Evolutionary conservation across 1,284 basidiomycete genomes (phyloP).

Genomic region (Tilletia horrida): DNA sequence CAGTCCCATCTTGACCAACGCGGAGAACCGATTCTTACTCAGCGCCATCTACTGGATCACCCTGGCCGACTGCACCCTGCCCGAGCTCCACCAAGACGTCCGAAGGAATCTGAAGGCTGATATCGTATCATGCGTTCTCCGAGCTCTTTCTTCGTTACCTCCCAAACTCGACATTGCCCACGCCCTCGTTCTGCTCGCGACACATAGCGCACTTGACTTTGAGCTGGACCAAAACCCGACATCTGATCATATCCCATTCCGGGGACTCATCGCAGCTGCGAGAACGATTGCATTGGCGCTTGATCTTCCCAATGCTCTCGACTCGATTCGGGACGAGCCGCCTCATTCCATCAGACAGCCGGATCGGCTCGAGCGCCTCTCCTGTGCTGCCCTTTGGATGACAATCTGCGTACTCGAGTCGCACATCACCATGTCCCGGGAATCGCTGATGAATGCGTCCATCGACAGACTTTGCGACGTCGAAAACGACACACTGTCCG

Average conservation of each 20-base stretch:
- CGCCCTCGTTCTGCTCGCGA: constrained; percentile 15
- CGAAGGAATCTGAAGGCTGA: not conserved
- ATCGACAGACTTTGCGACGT: not conserved
- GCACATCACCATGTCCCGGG: constrained; percentile 1
- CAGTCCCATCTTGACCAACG: not conserved
- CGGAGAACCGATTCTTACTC: not conserved
- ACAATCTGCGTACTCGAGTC: constrained; percentile 7
- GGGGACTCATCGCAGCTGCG: not conserved
- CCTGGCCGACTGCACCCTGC: not conserved
- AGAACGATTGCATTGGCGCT: not conserved
- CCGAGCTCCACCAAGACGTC: not conserved
- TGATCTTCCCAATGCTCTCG: not conserved
- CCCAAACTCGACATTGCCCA: not conserved
- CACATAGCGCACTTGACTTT: constrained; percentile 4
- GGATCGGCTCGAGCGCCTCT: not conserved
- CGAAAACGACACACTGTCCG: not conserved
- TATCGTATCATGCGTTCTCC: not conserved
- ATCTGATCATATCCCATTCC: not conserved
- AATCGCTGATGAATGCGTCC: constrained; percentile 11
- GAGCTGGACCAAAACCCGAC: constrained; percentile 8
- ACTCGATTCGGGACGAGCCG: not conserved
- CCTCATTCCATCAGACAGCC: not conserved
- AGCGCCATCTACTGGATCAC: constrained; percentile 2
- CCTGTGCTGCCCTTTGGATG: not conserved
- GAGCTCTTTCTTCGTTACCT: not conserved